These are phyloP conservation scores for Onygena corvina DNA, from an alignment of 2,329 filamentous ascomycete species.

Conservation along the genomic window DNA sequence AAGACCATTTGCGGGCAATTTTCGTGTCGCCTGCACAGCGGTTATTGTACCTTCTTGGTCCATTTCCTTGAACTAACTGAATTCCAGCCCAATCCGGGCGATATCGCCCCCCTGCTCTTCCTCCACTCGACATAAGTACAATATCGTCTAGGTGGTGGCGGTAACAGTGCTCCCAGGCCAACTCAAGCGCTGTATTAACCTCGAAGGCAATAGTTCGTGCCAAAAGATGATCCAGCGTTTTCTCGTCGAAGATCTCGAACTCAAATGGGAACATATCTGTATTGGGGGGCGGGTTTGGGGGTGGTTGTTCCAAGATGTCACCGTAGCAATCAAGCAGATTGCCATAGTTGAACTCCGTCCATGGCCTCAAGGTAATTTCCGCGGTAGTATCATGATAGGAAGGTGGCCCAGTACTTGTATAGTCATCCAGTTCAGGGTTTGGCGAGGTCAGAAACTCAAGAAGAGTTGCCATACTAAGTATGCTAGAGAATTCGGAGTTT, in stretches of 20 bases:
- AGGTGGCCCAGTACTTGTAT: too few relatives aligned
- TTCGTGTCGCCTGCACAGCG: not conserved
- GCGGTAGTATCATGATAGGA: too few relatives aligned
- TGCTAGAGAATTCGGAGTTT: too few relatives aligned
- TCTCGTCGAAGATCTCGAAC: constrained; percentile 10
- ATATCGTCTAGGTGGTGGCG: not conserved
- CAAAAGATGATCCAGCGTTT: constrained; percentile 11
- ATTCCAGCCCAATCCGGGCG: not conserved
- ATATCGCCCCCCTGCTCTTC: not conserved
- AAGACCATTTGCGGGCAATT: not conserved
- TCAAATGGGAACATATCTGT: too few relatives aligned
- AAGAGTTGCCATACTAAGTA: too few relatives aligned
- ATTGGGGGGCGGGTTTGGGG: too few relatives aligned
- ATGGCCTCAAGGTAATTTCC: too few relatives aligned
- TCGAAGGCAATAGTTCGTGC: constrained; percentile 3
- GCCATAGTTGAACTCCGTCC: too few relatives aligned
- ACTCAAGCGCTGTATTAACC: constrained; percentile 5
- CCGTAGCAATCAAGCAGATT: too few relatives aligned
- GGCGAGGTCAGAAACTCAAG: too few relatives aligned
- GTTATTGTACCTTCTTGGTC: not conserved
- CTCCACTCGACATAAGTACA: constrained; percentile 12
- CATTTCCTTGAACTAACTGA: not conserved
- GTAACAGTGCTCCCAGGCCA: constrained; percentile 1
- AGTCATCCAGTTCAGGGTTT: too few relatives aligned
- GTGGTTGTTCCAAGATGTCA: too few relatives aligned